Percentiles rank a stretch among this genome's conserved stretches.
Conservation (phyloP, 306 rosid species). For the Malus fusca region DNA sequence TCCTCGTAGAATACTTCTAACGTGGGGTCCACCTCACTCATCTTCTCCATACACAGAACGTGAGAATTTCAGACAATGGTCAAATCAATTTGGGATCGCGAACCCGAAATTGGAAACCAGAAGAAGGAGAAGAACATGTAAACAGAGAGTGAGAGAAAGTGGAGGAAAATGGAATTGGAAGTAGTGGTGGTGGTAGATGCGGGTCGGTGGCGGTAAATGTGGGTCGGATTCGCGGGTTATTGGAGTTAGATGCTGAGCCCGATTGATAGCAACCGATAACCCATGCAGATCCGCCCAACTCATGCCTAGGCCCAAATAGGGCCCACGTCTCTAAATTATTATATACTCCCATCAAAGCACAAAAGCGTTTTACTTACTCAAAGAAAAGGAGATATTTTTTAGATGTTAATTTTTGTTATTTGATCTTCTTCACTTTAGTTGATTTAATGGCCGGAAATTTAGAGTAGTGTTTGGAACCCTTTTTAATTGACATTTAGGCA, state of each 20-base stretch:
- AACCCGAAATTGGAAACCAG: background rate
- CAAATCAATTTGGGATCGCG: background rate
- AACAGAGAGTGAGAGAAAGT: background rate
- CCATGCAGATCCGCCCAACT: background rate
- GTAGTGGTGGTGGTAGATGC: background rate
- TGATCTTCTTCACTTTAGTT: too few relatives aligned
- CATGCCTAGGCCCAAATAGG: background rate
- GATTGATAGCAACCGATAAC: background rate
- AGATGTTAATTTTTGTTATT: too few relatives aligned
- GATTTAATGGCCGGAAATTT: too few relatives aligned
- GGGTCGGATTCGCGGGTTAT: background rate
- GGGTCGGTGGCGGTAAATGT: background rate
- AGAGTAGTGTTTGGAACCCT: too few relatives aligned
- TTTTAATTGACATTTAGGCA: too few relatives aligned
- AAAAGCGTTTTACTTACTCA: background rate
- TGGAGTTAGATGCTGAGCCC: background rate
- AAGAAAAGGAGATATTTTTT: too few relatives aligned
- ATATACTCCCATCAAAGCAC: too few relatives aligned
- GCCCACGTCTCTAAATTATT: background rate
- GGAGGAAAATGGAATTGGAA: background rate
- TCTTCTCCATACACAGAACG: constrained; percentile 15
- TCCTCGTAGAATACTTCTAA: constrained; percentile 50
- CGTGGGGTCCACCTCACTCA: constrained; percentile 44
- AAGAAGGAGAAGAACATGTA: background rate
- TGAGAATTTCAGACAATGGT: background rate